These are phyloP conservation scores for Smittium mucronatum DNA, from an alignment of 371 early-diverging fungal species.

Conservation along the genomic window DNA sequence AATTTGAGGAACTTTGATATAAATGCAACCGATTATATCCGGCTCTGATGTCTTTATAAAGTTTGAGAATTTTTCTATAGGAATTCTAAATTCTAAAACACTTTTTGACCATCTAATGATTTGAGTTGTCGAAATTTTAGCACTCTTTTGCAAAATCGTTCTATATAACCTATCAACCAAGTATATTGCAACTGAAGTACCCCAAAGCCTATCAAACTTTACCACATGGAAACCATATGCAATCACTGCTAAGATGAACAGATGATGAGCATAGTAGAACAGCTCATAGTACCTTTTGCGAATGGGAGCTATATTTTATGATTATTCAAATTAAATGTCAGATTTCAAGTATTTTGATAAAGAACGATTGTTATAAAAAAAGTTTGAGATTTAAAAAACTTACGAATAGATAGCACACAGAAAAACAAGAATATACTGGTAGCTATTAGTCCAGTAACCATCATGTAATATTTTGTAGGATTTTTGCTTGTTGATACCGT, in stretches of 20 bases:
- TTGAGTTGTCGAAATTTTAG: background rate
- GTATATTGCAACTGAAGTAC: constrained; percentile 41
- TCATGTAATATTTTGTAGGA: too few relatives aligned
- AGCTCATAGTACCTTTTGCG: constrained; percentile 45
- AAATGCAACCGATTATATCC: background rate
- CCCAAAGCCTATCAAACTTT: constrained; percentile 46
- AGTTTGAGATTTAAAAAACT: too few relatives aligned
- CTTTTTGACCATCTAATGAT: constrained; percentile 4
- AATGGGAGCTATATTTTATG: constrained; percentile 19
- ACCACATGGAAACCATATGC: constrained; percentile 41
- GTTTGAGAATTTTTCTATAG: background rate
- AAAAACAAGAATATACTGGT: background rate
- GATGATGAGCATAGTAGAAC: constrained; percentile 64
- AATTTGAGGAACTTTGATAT: background rate
- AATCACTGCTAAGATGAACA: constrained; percentile 43
- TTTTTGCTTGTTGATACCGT: too few relatives aligned
- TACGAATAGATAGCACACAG: background rate
- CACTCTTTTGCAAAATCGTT: background rate
- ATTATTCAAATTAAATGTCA: too few relatives aligned
- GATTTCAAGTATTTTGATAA: too few relatives aligned
- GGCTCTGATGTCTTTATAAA: background rate
- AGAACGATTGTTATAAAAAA: too few relatives aligned
- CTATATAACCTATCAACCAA: constrained; percentile 38
- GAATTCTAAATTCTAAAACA: background rate
- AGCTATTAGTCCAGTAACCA: background rate